Conservation (phyloP, 352 stramenopile genomes). For the Aphanomyces euteiches region DNA sequence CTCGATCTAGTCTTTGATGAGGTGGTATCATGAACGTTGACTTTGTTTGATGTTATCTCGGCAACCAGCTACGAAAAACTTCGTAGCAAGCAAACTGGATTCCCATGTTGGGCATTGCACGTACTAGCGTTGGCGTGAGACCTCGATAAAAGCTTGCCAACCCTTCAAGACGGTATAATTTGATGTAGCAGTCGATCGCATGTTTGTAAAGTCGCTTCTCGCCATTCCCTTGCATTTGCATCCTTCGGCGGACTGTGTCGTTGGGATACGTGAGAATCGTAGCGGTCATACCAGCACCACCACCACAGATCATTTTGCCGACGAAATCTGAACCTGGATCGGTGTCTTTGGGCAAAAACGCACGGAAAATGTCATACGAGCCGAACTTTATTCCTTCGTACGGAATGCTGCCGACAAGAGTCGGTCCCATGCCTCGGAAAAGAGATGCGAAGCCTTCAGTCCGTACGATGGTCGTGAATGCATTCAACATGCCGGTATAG, state of each 20-base stretch:
- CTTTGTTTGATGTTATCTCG: neutral
- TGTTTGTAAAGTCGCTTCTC: slow-evolving; percentile 56
- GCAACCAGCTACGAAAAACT: slow-evolving; percentile 39
- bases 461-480: slow-evolving; percentile 58
- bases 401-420: slow-evolving; percentile 60
- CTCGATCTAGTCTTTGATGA: neutral
- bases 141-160: slow-evolving; percentile 70
- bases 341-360: slow-evolving; percentile 49
- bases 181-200: slow-evolving; percentile 72
- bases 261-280: slow-evolving; percentile 87
- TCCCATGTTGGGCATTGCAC: slow-evolving; percentile 81
- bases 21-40: neutral
- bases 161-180: slow-evolving; percentile 59
- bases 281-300: slow-evolving; percentile 72
- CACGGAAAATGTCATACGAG: slow-evolving; percentile 66
- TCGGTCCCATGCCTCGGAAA: slow-evolving; percentile 69
- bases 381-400: slow-evolving; percentile 84
- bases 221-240: slow-evolving; percentile 85
- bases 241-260: slow-evolving; percentile 75
- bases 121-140: slow-evolving; percentile 71
- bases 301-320: slow-evolving; percentile 71
- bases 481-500: slow-evolving; percentile 70
- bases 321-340: slow-evolving; percentile 55
- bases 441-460: slow-evolving; percentile 63
- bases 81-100: slow-evolving; percentile 88